These are phyloP conservation scores for Kodamaea neixiangensis DNA, from an alignment of 805 yeast genomes.

Conservation along the genomic window DNA sequence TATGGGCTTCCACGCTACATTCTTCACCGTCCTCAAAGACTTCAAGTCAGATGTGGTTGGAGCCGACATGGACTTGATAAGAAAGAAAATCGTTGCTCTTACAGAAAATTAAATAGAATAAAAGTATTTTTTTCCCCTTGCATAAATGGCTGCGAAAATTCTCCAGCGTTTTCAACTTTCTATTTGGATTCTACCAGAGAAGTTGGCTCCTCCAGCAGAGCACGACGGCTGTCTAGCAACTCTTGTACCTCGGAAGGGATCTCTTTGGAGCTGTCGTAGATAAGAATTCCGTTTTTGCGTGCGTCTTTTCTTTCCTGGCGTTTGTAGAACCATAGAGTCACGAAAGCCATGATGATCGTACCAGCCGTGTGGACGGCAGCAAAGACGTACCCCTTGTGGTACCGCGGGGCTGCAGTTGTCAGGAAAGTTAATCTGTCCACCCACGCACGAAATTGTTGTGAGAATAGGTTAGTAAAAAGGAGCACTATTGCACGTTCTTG, in stretches of 20 bases:
- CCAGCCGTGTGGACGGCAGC: constrained; percentile 19
- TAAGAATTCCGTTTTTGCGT: constrained; percentile 21
- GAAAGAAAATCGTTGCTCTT: neutral
- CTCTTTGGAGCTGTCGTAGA: constrained; percentile 16
- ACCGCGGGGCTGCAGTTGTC: constrained; percentile 25
- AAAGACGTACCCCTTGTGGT: constrained; percentile 23
- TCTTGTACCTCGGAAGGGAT: constrained; percentile 7
- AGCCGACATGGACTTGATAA: neutral
- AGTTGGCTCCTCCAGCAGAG: neutral
- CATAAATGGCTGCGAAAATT: neutral
- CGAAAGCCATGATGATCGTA: constrained; percentile 22
- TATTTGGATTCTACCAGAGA: neutral
- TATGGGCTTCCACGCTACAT: neutral
- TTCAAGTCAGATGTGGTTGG: neutral
- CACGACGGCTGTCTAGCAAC: neutral
- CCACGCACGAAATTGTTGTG: constrained; percentile 27
- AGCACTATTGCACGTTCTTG: constrained; percentile 23
- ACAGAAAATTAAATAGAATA: neutral
- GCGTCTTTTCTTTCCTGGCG: constrained; percentile 21
- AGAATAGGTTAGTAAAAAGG: constrained; percentile 22
- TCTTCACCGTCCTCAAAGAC: neutral
- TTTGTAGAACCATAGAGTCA: constrained; percentile 24
- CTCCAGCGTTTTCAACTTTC: neutral
- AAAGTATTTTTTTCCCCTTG: neutral
- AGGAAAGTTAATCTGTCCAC: constrained; percentile 21